Evolutionary conservation across 352 stramenopile genomes (phyloP), one percentile per base, ranked within the genome.

Genomic region (Stramenopiles sp.): DNA sequence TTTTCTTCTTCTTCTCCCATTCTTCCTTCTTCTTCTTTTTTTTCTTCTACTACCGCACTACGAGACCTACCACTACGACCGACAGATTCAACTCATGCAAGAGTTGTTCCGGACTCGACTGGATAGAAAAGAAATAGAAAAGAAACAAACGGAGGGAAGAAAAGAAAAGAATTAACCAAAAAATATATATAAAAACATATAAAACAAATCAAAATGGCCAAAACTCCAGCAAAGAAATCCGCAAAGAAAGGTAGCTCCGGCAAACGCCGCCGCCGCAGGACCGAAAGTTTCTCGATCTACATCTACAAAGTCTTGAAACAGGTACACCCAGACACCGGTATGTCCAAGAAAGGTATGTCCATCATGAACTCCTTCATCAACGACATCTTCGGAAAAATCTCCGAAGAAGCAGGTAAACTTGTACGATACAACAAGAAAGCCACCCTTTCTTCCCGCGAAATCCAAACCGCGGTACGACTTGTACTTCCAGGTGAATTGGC

Each of bases 361-460:
- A 97, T 98, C 85, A 96, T 96, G 91, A 97, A 97, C 88, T 98
- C 93, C 77, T 98, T 98, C 84, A 97, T 98, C 83, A 97, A 97
- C 84, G 92, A 98, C 82, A 97, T 97, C 77, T 98, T 98, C 82
- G 94, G 98, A 83, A 88, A 92, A 75, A 95, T 98, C 74, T 92
- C 94, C 34, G 90, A 86, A 68, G 92, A 98, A 84, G 92, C 94
- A 74, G 92, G 90, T 79, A 94, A 94, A 83, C 84, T 96, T 48
- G 92, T 89, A 73, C 89, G 91, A 33, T 98, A 98, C 90, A 98
- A 96, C 89, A 97, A 97, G 87, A 98, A 98, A 86, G 92, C 89
- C 35, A 98, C 94, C 35, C 82, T 98, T 63, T 96, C 89, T 35
- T 94, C 84, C 68, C 88, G 92, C 49, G 93, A 98, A 83, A 97